phyloP scores from a whole-genome alignment of 2,329 filamentous ascomycete genomes.

The Fusarium sambucinum region DNA sequence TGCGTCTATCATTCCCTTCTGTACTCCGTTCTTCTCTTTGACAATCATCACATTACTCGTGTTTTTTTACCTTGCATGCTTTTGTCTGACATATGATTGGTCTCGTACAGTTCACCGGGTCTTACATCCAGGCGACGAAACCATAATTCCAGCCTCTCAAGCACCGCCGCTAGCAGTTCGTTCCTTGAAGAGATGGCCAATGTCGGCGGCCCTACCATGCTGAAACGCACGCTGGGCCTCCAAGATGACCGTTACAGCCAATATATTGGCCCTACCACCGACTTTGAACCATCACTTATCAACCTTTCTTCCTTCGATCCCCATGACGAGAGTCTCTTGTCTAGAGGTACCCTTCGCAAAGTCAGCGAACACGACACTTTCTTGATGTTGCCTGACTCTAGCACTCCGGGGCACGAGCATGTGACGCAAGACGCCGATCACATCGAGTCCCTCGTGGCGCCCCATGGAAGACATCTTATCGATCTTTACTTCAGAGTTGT shows the following conservation, averaged over 20 bases:
- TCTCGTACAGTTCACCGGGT: conserved; percentile 65
- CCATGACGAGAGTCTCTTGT: conserved; percentile 81
- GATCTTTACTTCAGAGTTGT: conserved; percentile 85
- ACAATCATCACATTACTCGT: conserved; percentile 42
- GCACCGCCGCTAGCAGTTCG: conserved; percentile 71
- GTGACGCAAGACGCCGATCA: conserved; percentile 75
- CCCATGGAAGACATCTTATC: conserved; percentile 81
- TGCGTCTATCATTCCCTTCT: conserved; percentile 41
- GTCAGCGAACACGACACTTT: conserved; percentile 84
- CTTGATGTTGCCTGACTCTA: conserved; percentile 80
- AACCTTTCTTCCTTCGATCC: conserved; percentile 84
- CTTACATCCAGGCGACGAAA: conserved; percentile 64
- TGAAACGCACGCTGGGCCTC: conserved; percentile 79
- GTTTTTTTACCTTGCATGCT: conserved; percentile 40
- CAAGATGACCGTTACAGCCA: conserved; percentile 84
- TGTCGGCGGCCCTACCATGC: conserved; percentile 73
- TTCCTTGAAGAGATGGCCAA: conserved; percentile 78
- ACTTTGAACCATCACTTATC: conserved; percentile 86
- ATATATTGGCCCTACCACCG: conserved; percentile 85
- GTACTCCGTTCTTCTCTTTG: conserved; percentile 33
- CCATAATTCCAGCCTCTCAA: conserved; percentile 70
- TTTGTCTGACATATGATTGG: conserved; percentile 64
- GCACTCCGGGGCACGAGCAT: conserved; percentile 78
- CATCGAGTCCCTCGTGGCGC: conserved; percentile 80
- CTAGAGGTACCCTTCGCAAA: conserved; percentile 76